A percentile compares a stretch with the other conserved stretches of the same genome.
Evolutionary conservation across 345 rosid genomes (phyloP).

Genomic region (Arabis alpina): DNA sequence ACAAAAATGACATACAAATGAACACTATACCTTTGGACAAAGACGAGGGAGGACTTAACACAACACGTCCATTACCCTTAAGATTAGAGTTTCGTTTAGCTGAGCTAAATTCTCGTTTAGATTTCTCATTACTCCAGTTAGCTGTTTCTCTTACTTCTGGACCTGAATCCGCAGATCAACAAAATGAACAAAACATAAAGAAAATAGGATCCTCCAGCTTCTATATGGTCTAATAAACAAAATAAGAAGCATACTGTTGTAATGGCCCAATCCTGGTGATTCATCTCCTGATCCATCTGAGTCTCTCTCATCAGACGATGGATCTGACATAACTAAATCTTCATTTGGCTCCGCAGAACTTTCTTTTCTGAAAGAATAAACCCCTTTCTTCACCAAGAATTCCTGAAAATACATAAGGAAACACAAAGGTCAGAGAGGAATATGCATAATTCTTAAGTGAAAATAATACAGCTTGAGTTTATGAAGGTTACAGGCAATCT

Average conservation of each 20-base stretch:
- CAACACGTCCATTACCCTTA: slow-evolving; percentile 44
- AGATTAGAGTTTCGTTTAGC: slow-evolving; percentile 50
- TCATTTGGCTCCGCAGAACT: slow-evolving; percentile 42
- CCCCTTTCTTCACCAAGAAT: slow-evolving; percentile 47
- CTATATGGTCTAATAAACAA: slow-evolving; percentile 16
- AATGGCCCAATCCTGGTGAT: slow-evolving; percentile 47
- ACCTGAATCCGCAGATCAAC: slow-evolving; percentile 29
- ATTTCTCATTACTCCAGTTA: slow-evolving; percentile 42
- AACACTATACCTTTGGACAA: slow-evolving; percentile 56
- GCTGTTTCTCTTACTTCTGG: slow-evolving; percentile 44
- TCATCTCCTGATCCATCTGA: slow-evolving; percentile 57
- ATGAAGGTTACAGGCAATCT: slow-evolving; percentile 61
- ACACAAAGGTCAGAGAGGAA: slow-evolving; percentile 40
- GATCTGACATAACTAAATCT: slow-evolving; percentile 50
- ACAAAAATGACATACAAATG: too few relatives aligned
- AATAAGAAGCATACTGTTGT: slow-evolving; percentile 36
- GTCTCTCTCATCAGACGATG: slow-evolving; percentile 56
- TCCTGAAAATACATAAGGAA: slow-evolving; percentile 64
- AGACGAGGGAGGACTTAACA: slow-evolving; percentile 49
- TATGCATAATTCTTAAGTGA: slow-evolving; percentile 5
- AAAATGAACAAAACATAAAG: slow-evolving; percentile 4
- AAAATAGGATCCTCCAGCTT: slow-evolving; percentile 15
- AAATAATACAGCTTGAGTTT: slow-evolving; percentile 30
- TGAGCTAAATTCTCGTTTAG: slow-evolving; percentile 48
- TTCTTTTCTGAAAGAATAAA: slow-evolving; percentile 47